These are phyloP conservation scores for Anisodus tanguticus DNA, from an alignment of 257 asterid species.

Conservation along the genomic window DNA sequence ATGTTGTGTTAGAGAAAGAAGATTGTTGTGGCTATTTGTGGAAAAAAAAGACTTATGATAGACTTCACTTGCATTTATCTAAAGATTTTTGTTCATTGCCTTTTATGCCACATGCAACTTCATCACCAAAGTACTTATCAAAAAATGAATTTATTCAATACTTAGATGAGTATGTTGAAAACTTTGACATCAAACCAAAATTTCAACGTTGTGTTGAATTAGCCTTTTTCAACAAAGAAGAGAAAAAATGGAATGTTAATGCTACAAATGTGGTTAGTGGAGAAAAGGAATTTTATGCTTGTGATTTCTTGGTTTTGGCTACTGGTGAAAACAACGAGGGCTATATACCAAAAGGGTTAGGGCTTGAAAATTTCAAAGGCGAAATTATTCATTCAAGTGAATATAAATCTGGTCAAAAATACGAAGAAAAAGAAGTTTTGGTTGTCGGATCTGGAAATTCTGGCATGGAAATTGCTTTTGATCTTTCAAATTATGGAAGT, in stretches of 20 bases:
- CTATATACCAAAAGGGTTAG: constrained; percentile 41
- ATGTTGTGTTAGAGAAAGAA: constrained; percentile 62
- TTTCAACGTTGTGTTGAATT: constrained; percentile 34
- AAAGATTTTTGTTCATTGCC: constrained; percentile 65
- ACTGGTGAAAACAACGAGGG: constrained; percentile 57
- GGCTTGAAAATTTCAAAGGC: constrained; percentile 46
- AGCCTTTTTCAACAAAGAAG: constrained; percentile 30
- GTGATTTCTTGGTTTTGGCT: constrained; percentile 55
- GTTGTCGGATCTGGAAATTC: constrained; percentile 77
- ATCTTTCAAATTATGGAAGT: constrained; percentile 54
- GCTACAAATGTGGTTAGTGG: constrained; percentile 27
- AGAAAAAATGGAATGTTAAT: constrained; percentile 41
- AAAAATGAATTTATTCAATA: constrained; percentile 45
- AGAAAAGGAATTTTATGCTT: constrained; percentile 32
- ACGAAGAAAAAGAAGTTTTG: constrained; percentile 37
- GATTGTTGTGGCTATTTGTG: constrained; percentile 63
- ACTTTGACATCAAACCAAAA: constrained; percentile 35
- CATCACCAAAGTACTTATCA: constrained; percentile 49
- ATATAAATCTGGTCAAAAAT: constrained; percentile 43
- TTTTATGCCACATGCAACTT: constrained; percentile 43
- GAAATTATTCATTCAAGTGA: constrained; percentile 48
- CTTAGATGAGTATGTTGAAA: constrained; percentile 45
- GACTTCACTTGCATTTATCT: constrained; percentile 60
- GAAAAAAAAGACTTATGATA: constrained; percentile 56
- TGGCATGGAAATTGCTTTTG: constrained; percentile 75